These are phyloP conservation scores for Staphylotrichum longicolle DNA, from an alignment of 495 filamentous ascomycete species.

Conservation along the genomic window DNA sequence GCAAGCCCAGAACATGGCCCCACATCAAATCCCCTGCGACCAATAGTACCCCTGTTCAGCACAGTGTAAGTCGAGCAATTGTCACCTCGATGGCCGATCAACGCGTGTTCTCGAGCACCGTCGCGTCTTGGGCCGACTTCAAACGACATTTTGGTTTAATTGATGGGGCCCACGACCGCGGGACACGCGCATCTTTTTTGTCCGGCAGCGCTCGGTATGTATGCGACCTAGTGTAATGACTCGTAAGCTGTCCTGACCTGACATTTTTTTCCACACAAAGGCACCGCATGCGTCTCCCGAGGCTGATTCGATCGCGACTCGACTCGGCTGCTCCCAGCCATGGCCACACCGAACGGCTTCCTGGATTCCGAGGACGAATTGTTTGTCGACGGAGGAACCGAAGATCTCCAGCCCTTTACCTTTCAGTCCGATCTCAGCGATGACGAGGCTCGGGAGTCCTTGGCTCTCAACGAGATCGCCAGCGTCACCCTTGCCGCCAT, in stretches of 20 bases:
- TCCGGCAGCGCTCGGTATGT: slow-evolving; percentile 1
- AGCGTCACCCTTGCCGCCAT: slow-evolving; percentile 2
- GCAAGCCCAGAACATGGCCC: background rate
- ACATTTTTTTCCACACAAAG: background rate
- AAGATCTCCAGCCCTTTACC: slow-evolving; percentile 21
- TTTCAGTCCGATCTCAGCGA: slow-evolving; percentile 32
- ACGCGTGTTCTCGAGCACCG: slow-evolving; percentile 10
- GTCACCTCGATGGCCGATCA: background rate
- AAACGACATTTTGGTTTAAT: slow-evolving; percentile 8
- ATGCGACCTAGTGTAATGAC: background rate
- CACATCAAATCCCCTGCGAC: background rate
- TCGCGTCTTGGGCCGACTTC: slow-evolving; percentile 10
- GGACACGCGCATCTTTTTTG: slow-evolving; percentile 1
- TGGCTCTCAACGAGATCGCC: slow-evolving; percentile 21
- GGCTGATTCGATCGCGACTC: background rate
- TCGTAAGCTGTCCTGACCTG: background rate
- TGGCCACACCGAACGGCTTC: slow-evolving; percentile 16
- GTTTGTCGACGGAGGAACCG: background rate
- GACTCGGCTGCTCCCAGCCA: background rate
- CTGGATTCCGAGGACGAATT: slow-evolving; percentile 30
- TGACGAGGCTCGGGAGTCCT: slow-evolving; percentile 19
- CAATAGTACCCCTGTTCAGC: background rate
- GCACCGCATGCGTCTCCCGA: background rate
- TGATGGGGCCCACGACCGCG: slow-evolving; percentile 1
- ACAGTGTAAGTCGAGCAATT: background rate